A percentile compares a stretch with the other conserved stretches of the same genome.
Evolutionary conservation across 2,329 filamentous ascomycete genomes (phyloP).

Genomic region (Ampelomyces quisqualis): DNA sequence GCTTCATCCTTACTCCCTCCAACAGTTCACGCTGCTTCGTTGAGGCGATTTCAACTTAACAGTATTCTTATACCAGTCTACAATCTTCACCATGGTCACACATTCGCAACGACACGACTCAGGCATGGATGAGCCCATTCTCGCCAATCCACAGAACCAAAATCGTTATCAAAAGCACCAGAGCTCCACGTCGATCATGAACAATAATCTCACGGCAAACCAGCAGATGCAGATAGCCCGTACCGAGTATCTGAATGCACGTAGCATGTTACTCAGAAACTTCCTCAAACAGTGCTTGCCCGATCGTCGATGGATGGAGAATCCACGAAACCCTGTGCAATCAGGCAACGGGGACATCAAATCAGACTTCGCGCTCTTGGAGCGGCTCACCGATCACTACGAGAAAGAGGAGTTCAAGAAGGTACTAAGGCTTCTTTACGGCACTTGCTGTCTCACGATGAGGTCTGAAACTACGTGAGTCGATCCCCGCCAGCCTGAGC

Average conservation of each 20-base stretch:
- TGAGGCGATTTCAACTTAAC: no score
- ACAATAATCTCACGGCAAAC: neutral
- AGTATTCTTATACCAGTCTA: no score
- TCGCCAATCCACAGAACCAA: neutral
- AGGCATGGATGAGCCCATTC: neutral
- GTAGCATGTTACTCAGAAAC: neutral
- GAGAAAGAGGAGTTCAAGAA: neutral
- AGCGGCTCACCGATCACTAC: neutral
- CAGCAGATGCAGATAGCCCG: neutral
- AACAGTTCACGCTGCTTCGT: neutral
- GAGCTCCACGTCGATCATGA: no score
- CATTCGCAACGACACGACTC: no score
- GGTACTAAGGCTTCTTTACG: neutral
- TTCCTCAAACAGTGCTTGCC: neutral
- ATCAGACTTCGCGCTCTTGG: conserved; percentile 1
- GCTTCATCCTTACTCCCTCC: neutral
- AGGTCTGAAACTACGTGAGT: neutral
- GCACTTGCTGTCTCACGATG: neutral
- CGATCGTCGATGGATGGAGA: neutral
- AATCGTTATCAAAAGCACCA: no score
- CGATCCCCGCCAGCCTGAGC: no score
- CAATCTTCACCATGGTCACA: no score
- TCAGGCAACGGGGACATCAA: conserved; percentile 1
- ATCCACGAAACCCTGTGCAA: neutral
- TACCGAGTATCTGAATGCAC: neutral